A percentile compares a stretch with the other conserved stretches of the same genome.
phyloP scores from a whole-genome alignment of 2,329 filamentous ascomycete species.

The Chaetomium strumarium region DNA sequence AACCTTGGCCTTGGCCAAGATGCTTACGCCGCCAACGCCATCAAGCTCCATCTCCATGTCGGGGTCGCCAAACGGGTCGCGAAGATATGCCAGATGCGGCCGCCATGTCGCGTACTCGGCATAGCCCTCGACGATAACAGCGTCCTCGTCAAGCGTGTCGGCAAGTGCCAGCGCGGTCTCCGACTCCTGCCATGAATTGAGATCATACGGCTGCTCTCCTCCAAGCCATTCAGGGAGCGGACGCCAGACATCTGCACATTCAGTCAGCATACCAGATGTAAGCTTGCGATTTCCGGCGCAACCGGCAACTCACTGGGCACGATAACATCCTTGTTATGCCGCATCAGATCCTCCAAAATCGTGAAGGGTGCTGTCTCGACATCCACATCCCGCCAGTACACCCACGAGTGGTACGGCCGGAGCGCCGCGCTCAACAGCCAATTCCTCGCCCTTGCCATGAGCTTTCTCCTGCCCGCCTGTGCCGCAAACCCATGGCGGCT shows the following conservation, averaged over 20 bases:
- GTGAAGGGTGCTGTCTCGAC: constrained; percentile 96
- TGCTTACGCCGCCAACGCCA: constrained; percentile 94
- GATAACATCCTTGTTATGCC: constrained; percentile 97
- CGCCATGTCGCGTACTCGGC: constrained; percentile 98
- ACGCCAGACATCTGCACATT: constrained; percentile 79
- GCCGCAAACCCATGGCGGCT: constrained; percentile 96
- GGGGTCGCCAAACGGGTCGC: constrained; percentile 93
- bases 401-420: constrained; percentile 94
- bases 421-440: constrained; percentile 93
- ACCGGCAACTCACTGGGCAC: constrained; percentile 78
- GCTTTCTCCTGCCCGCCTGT: constrained; percentile 85
- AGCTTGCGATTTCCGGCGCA: background rate
- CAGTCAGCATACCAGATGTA: constrained; percentile 1
- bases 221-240: constrained; percentile 98
- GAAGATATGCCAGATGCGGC: constrained; percentile 91
- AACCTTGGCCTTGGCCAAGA: constrained; percentile 90
- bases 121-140: constrained; percentile 97
- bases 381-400: constrained; percentile 98
- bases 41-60: constrained; percentile 99
- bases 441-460: constrained; percentile 97
- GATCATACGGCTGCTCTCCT: constrained; percentile 94
- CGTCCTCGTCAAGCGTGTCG: constrained; percentile 93
- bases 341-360: constrained; percentile 95
- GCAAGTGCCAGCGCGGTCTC: constrained; percentile 91
- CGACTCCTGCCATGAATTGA: constrained; percentile 99